Base-by-base conservation (phyloP, 805 yeast genomes). In the Metschnikowia bowlesiae region DNA sequence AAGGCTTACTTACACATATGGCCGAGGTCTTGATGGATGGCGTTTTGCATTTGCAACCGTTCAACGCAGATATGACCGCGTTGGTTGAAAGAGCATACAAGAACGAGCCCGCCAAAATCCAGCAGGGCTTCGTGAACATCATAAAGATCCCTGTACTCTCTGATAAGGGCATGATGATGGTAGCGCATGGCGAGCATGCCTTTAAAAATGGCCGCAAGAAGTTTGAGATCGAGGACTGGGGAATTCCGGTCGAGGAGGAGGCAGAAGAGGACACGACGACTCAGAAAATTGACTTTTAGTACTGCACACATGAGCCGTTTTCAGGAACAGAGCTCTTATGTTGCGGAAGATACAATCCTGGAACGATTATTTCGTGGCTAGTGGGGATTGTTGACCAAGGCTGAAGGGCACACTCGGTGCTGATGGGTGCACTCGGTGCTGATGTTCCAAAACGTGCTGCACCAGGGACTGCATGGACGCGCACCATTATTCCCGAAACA, bases 161-260 rank as follows among this genome's bases (percentile, higher is more conserved):
- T 49, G 90, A 84, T 44, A 65, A 83, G 22, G 98, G 99, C 0
- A 74, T 81, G 58, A 91, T 90, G 96, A 80, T 81, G 55, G 78
- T 82, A 1, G 79, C 82, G 50, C 74, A 75, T 51, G 84, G 87
- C 52, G 97, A 91, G 67, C 85, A 80, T 65, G 89, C 96, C 5
- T 92, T 91, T 70, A 84, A 84, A 62, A 88, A 89, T 56, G 92
- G 96, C 11, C 79, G 87, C 54, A 82, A 83, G 65, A 83, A 79
- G 59, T 89, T 92, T 63, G 96, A 88, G 61, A 85, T 94, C 47
- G 92, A 88, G 57, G 89, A 84, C 61, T 94, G 97, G 96, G 89
- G 96, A n/a, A 94, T 94, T 46, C 98, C 99, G 0, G 96, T 92
- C 2, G 97, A 90, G 50, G 95, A 86, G 51, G 87, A 76, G n/a